Conservation (phyloP, 768 basidiomycete species). For the Phanerodontia chrysosporium region DNA sequence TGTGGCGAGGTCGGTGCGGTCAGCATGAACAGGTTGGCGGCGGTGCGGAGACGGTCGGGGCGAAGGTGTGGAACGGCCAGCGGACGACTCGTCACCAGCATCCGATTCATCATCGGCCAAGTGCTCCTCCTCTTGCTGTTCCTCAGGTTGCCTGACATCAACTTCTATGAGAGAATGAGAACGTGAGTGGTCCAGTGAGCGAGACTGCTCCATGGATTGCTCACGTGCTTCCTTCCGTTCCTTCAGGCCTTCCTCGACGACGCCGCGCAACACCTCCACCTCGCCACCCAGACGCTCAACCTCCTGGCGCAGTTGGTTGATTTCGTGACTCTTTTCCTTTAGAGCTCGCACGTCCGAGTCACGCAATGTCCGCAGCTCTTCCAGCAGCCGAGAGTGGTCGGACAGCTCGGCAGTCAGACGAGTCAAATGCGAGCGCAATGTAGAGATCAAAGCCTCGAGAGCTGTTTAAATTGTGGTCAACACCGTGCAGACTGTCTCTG, state of each 20-base stretch:
- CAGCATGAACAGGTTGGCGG: constrained; percentile 35
- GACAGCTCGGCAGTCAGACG: constrained; percentile 77
- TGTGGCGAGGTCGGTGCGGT: constrained; percentile 53
- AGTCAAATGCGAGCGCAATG: constrained; percentile 69
- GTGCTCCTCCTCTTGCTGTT: neutral
- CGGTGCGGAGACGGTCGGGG: constrained; percentile 32
- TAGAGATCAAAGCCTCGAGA: constrained; percentile 72
- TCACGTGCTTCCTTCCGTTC: constrained; percentile 62
- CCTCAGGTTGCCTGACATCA: constrained; percentile 18
- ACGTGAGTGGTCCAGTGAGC: neutral
- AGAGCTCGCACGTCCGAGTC: constrained; percentile 58
- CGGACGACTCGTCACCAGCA: constrained; percentile 1
- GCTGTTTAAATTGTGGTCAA: constrained; percentile 39
- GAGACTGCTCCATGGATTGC: constrained; percentile 15
- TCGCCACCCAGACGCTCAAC: constrained; percentile 82
- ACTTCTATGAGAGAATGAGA: neutral
- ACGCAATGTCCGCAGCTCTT: constrained; percentile 57
- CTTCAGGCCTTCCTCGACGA: constrained; percentile 83
- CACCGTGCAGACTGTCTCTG: neutral
- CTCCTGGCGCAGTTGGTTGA: constrained; percentile 63
- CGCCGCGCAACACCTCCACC: constrained; percentile 79
- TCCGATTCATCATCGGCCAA: constrained; percentile 18
- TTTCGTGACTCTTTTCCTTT: constrained; percentile 59
- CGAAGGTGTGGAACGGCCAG: constrained; percentile 8
- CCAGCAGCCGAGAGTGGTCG: constrained; percentile 67